These are phyloP conservation scores for Stephania yunnanensis DNA, from an alignment of 164 flowering plant species.

Conservation along the genomic window DNA sequence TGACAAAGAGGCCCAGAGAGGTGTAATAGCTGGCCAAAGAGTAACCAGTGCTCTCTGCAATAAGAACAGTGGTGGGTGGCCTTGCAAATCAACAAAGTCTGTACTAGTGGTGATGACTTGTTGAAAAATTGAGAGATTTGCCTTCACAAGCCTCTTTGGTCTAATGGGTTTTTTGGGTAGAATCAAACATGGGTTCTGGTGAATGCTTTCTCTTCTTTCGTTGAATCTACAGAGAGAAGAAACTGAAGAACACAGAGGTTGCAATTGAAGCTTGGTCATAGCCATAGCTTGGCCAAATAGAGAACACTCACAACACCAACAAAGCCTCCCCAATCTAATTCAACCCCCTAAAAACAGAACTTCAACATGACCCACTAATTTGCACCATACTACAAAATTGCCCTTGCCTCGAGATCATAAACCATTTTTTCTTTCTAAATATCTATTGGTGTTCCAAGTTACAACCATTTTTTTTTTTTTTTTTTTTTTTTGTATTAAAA, in stretches of 20 bases:
- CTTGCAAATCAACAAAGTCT: conserved; percentile 12
- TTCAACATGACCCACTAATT: neutral
- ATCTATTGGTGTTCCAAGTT: too few species aligned
- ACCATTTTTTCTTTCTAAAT: too few species aligned
- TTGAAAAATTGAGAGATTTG: conserved; percentile 15
- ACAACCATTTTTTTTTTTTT: too few species aligned
- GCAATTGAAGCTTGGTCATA: conserved; percentile 22
- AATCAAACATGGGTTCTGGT: conserved; percentile 20
- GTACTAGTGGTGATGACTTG: conserved; percentile 16
- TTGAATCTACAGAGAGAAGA: conserved; percentile 13
- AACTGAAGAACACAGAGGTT: conserved; percentile 18
- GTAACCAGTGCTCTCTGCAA: conserved; percentile 62
- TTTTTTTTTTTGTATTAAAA: too few species aligned
- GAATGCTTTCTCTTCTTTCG: conserved; percentile 1
- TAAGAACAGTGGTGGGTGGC: conserved; percentile 15
- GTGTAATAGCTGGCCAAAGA: conserved; percentile 95
- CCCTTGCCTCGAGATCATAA: neutral
- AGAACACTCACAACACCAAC: neutral
- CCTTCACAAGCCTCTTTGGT: conserved; percentile 18
- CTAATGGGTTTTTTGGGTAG: neutral
- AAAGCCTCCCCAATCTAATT: neutral
- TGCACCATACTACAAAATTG: conserved; percentile 1
- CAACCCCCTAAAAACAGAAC: neutral
- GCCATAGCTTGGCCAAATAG: conserved; percentile 7
- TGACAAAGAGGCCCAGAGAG: conserved; percentile 84